Base-by-base conservation (phyloP, 495 filamentous ascomycete species). In the Astrocystis sublimbata region DNA sequence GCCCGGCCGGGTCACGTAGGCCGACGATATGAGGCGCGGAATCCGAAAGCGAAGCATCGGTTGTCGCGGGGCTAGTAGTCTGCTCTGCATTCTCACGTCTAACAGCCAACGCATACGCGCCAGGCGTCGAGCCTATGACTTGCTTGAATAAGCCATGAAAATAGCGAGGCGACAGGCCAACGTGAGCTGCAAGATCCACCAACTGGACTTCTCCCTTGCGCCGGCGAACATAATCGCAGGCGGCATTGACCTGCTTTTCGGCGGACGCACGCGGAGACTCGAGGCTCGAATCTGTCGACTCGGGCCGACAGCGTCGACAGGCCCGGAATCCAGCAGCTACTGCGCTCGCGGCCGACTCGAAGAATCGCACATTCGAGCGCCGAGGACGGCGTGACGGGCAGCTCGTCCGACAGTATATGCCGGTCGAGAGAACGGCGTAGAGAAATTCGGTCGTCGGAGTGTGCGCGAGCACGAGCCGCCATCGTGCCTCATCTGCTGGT, bases 131-230 rank as follows among this genome's bases (percentile, higher is more conserved):
- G 58, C 86, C 83, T 67, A 78, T 82, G 2, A 76, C 76, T 57
- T 84, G 80, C 72, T 83, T 87, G 61, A 87, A 85, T 36, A 88
- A 72, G 31, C 88, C 83, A 66, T 84, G 84, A 62, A 88, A 85
- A 70, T 88, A 81, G 62, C 85, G 80, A 35, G 83, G 73, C 36
- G 84, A 86, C 60, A 87, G 65, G 3, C 79, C 77, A 6, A 81
- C 85, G 51, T 73, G 75, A 36, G 68, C 73, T 9, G 86, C 85
- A 49, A 88, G 67, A 17, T 78, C 75, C 19, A 77, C 70, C 24
- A 85, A 65, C 46, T 74, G 78, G 6, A 79, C 75, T 51, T 76
- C 75, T 56, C 65, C 67, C 9, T 43, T 54, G 23, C 69, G 62
- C 50, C 70, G 71, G 53, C 64, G 55, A 2, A 68, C 51, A 31